A percentile compares a stretch with the other conserved stretches of the same genome.
Evolutionary conservation across 768 basidiomycete species (phyloP).

Genomic region (Termitomyces sp.): DNA sequence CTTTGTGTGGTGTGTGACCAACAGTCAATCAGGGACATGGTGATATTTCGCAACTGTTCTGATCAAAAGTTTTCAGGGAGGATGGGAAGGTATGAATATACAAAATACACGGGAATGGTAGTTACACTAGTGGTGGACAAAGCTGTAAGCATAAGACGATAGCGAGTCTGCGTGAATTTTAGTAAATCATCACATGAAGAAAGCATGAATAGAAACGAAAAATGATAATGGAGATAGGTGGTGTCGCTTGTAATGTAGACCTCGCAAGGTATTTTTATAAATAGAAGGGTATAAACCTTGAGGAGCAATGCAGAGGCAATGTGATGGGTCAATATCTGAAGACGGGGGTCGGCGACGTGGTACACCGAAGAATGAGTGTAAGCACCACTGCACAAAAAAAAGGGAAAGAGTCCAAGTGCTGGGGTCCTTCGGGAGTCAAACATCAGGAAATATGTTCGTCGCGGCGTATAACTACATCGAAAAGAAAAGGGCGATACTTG

Average conservation of each 20-base stretch:
- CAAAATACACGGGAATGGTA: not conserved
- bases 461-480: not conserved
- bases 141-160: not conserved
- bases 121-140: not conserved
- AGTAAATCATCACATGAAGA: not conserved
- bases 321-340: not conserved
- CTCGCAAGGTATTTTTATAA: not conserved
- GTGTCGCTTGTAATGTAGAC: not conserved
- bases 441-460: not conserved
- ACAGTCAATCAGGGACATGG: not conserved
- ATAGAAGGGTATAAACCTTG: not conserved
- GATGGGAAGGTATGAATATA: not conserved
- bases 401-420: not conserved
- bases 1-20: not conserved
- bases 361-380: not conserved
- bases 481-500: not conserved
- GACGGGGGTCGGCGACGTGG: not conserved
- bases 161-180: not conserved
- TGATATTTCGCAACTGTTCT: not conserved
- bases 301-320: not conserved
- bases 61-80: not conserved
- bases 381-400: not conserved
- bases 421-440: not conserved
- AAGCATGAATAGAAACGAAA: not conserved
- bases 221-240: not conserved